Base-by-base conservation (phyloP, 768 basidiomycete species). In the Pulveroboletus sp. region DNA sequence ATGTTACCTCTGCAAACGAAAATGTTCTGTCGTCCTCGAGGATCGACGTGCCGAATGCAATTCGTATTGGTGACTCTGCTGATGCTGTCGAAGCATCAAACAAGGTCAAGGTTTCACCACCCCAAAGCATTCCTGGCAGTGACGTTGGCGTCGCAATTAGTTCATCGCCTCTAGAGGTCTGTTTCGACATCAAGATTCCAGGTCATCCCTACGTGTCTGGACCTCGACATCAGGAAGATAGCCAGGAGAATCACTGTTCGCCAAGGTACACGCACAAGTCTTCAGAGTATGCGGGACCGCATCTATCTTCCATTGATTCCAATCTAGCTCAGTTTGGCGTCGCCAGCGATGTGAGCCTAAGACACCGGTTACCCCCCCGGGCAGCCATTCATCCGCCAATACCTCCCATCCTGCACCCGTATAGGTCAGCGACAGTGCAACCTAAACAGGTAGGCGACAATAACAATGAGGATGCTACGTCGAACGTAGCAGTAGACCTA, bases 91-190 rank as follows among this genome's bases (percentile, higher is more conserved):
- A 32, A 12, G 8, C 32, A 5, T n/a, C 32, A 24, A 51, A 56
- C n/a, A 32, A 21, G 3, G 31, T 17, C 28, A 57, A 61, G 32
- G 43, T 49, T 1, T 72, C 72, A 14, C 67, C 71, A 1, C 59
- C 65, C 6, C 72, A 69, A 9, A 65, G 59, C 1, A 60, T 55
- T 9, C 45, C 43, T 14, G 61, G 56, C 6, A 59, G 53, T 12
- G 61, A 66, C 37, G 67, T 79, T 1, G 77, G 77, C 10, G 68
- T 78, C 46, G 78, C 77, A 5, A 62, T 78, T 28, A 50, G 55
- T n/a, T 70, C 75, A 5, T 65, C 73, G 0, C 59, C 63, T 11
- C 38, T 47, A 6, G 69, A 68, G 5, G 60, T 41, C 49, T 31
- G 41, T 44, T 6, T 51, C 27, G 59, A 62, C 3, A 52, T 64